Evolutionary conservation across 1,139 yeast species (phyloP), one percentile per base, ranked within the genome.

Genomic region (Saccharomyces hybrid): DNA sequence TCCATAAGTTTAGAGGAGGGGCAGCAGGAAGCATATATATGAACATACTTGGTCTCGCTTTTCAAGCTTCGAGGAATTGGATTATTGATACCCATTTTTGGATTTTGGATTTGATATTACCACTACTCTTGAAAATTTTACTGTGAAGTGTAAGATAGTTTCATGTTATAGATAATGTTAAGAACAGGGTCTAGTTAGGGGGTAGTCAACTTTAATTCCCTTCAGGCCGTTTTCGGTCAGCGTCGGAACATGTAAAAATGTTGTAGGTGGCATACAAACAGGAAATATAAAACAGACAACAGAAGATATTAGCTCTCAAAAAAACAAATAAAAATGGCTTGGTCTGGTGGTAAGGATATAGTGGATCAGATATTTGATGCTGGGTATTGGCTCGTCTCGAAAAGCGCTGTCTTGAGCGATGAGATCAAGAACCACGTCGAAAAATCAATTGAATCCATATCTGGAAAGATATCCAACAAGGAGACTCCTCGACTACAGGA

Each of bases 41-140:
- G n/a, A 32, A 82, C 90, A 61, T 81, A 85, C 89, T 80, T 84
- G 54, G 93, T 82, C 75, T 93, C 98, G 70, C 84, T 83, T 66
- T 82, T 84, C 66, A 93, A 78, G 66, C 95, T 85, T 71, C 96
- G 79, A 53, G 99, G 98, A 61, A 93, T 81, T 46, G 99, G 99
- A 78, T 93, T 93, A 73, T 90, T 93, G 71, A 91, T 77, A 55
- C 87, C 88, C 53, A 51, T 48, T 50, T 28, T 34, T 49, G 25
- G 16, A 11, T 50, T 28, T 34, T 49, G 25, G 16, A 11, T 49
- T 23, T 34, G 9, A 28, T 8, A 9, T 16, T 16, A 20, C 9
- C 44, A 11, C 25, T 16, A 16, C 11, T 16, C 13, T 38, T 8
- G n/a, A 20, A 13, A 7, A 13, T 29, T 6, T 48, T n/a, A 4